These are phyloP conservation scores for Fusarium denticulatum DNA, from an alignment of 2,329 filamentous ascomycete species.

Conservation along the genomic window DNA sequence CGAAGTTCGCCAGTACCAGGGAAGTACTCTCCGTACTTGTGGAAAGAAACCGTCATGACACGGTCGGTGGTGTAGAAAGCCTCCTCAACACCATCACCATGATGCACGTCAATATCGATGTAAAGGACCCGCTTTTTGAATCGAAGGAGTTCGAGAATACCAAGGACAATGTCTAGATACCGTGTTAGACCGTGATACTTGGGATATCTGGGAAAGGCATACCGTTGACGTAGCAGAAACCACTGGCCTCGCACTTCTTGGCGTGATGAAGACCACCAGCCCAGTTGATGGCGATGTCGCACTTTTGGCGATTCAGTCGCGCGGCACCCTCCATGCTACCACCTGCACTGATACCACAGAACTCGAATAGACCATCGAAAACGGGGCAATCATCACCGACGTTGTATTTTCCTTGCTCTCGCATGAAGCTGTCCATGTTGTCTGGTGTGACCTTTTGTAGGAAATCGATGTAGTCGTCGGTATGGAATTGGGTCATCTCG, in stretches of 20 bases:
- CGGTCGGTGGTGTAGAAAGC: constrained; percentile 93
- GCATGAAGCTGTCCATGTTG: constrained; percentile 94
- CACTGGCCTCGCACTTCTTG: constrained; percentile 94
- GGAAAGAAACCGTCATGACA: constrained; percentile 92
- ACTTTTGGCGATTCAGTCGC: constrained; percentile 88
- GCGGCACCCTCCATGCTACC: constrained; percentile 94
- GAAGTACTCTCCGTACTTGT: constrained; percentile 98
- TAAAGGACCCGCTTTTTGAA: constrained; percentile 96
- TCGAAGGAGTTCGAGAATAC: constrained; percentile 89
- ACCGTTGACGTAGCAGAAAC: constrained; percentile 99
- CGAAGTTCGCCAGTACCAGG: constrained; percentile 89
- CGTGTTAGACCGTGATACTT: constrained; percentile 11
- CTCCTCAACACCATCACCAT: constrained; percentile 92
- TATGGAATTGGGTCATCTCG: constrained; percentile 95
- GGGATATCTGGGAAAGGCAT: constrained; percentile 50
- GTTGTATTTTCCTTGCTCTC: constrained; percentile 93
- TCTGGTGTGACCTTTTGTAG: constrained; percentile 95
- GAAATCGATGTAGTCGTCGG: constrained; percentile 95
- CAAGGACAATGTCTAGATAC: constrained; percentile 86
- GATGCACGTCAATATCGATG: constrained; percentile 95
- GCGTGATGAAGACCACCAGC: constrained; percentile 96
- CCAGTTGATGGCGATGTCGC: constrained; percentile 98
- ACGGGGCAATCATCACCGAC: constrained; percentile 97
- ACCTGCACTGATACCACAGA: constrained; percentile 93
- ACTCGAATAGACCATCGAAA: constrained; percentile 97